These are phyloP conservation scores for Cardamine resedifolia DNA, from an alignment of 345 rosid species.

Conservation along the genomic window DNA sequence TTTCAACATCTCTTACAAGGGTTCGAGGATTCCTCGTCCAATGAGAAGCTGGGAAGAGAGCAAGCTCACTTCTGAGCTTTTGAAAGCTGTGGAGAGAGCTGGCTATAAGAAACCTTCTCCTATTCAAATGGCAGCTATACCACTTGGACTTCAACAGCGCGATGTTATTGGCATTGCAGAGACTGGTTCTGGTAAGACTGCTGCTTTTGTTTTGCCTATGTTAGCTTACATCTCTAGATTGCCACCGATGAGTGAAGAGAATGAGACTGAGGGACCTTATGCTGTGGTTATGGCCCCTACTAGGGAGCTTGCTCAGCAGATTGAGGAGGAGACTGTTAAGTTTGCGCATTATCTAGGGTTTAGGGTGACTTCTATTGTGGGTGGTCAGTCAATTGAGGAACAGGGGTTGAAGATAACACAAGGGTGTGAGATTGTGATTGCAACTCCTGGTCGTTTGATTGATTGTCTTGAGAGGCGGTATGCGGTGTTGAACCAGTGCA, in stretches of 20 bases:
- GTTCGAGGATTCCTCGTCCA: slow-evolving; percentile 89
- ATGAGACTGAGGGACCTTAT: slow-evolving; percentile 90
- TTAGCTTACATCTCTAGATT: slow-evolving; percentile 82
- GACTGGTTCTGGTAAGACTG: slow-evolving; percentile 98
- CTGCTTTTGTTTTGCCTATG: slow-evolving; percentile 96
- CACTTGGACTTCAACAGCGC: slow-evolving; percentile 86
- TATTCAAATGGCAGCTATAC: slow-evolving; percentile 93
- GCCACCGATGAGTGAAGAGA: slow-evolving; percentile 79
- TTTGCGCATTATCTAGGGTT: slow-evolving; percentile 77
- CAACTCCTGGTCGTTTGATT: slow-evolving; percentile 85
- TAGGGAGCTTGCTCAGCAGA: slow-evolving; percentile 91
- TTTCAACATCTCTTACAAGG: slow-evolving; percentile 85
- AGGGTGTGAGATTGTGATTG: slow-evolving; percentile 96
- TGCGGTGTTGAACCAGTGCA: slow-evolving; percentile 88
- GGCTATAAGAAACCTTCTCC: slow-evolving; percentile 89
- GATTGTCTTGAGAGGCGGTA: slow-evolving; percentile 94
- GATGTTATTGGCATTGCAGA: slow-evolving; percentile 95
- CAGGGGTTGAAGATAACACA: slow-evolving; percentile 88
- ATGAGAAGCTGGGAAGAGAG: slow-evolving; percentile 98
- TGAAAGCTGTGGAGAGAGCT: slow-evolving; percentile 87
- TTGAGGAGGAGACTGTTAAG: slow-evolving; percentile 89
- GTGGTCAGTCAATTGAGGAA: slow-evolving; percentile 93
- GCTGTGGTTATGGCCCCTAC: slow-evolving; percentile 97
- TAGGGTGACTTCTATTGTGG: slow-evolving; percentile 88
- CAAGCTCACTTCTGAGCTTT: slow-evolving; percentile 57